Conservation (phyloP, 306 rosid genomes). For the Dryas alaskensis region DNA sequence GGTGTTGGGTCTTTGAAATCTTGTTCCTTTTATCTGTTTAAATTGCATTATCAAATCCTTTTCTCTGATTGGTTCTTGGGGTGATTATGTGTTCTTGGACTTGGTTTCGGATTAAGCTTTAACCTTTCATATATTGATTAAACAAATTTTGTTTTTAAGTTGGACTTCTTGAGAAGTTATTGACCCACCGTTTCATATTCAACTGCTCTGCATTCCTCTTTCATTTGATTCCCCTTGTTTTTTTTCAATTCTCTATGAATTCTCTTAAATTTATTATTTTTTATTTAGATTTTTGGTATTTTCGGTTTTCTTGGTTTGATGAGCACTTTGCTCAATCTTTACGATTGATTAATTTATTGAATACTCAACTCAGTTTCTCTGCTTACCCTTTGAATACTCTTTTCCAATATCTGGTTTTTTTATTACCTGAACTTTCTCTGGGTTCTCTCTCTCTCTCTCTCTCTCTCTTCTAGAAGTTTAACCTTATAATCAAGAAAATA, state of each 20-base stretch:
- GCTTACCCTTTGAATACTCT: not conserved
- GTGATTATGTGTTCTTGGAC: not conserved
- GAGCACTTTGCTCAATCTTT: not conserved
- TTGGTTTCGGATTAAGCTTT: constrained; percentile 8
- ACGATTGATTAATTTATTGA: not conserved
- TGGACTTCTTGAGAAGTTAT: not conserved
- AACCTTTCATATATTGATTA: not conserved
- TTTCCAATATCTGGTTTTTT: not conserved
- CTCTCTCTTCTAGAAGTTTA: not conserved
- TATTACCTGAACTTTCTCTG: not conserved
- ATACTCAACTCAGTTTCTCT: not conserved
- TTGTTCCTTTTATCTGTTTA: not conserved
- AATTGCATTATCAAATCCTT: not conserved
- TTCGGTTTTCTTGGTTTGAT: not conserved
- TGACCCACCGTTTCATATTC: not conserved
- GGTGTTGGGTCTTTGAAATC: not conserved
- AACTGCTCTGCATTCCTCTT: not conserved
- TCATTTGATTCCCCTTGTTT: no score
- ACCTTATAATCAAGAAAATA: no score
- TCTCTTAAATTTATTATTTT: not conserved
- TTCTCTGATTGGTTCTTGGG: not conserved
- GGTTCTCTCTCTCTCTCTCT: no score
- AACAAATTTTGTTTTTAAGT: not conserved
- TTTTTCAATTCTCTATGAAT: no score
- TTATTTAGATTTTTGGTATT: not conserved